A percentile compares a stretch with the other conserved stretches of the same genome.
phyloP scores from a whole-genome alignment of 139 green algal species.

The Tetradesmus obliquus region DNA sequence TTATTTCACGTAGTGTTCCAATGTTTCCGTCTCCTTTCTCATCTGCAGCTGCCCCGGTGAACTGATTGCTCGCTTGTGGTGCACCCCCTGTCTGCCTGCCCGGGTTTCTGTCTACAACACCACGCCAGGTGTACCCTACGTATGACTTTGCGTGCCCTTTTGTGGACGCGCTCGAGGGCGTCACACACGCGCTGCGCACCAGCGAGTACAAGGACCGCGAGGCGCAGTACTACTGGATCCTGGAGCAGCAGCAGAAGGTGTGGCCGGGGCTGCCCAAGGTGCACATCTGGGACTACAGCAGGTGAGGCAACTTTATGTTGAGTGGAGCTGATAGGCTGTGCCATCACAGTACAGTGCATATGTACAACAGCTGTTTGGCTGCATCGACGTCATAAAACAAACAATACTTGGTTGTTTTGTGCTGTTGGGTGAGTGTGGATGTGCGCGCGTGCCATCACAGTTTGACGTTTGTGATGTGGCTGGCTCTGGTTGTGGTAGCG shows the following conservation, averaged over 20 bases:
- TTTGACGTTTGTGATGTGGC: background rate
- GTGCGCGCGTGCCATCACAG: background rate
- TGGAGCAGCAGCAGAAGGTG: slow-evolving; percentile 80
- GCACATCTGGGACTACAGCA: slow-evolving; percentile 96
- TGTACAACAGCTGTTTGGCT: background rate
- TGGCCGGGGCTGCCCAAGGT: slow-evolving; percentile 86
- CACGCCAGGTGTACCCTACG: slow-evolving; percentile 93
- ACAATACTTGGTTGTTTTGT: background rate
- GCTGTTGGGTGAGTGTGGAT: background rate
- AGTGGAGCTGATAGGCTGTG: background rate
- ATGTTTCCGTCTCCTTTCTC: background rate
- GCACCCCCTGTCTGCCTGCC: too few relatives aligned
- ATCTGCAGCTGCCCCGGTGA: too few relatives aligned
- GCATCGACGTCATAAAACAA: background rate
- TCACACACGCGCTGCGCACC: slow-evolving; percentile 97
- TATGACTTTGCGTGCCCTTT: slow-evolving; percentile 99
- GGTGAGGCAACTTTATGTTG: slow-evolving; percentile 53
- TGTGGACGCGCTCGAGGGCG: slow-evolving; percentile 93
- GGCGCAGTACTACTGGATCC: slow-evolving; percentile 92
- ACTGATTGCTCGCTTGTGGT: too few relatives aligned
- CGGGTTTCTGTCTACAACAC: too few relatives aligned
- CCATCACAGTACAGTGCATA: background rate
- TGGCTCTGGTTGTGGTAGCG: background rate
- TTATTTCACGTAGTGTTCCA: background rate
- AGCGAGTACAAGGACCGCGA: slow-evolving; percentile 82